Evolutionary conservation across 345 rosid species (phyloP).

Genomic region (Camelina sativa): DNA sequence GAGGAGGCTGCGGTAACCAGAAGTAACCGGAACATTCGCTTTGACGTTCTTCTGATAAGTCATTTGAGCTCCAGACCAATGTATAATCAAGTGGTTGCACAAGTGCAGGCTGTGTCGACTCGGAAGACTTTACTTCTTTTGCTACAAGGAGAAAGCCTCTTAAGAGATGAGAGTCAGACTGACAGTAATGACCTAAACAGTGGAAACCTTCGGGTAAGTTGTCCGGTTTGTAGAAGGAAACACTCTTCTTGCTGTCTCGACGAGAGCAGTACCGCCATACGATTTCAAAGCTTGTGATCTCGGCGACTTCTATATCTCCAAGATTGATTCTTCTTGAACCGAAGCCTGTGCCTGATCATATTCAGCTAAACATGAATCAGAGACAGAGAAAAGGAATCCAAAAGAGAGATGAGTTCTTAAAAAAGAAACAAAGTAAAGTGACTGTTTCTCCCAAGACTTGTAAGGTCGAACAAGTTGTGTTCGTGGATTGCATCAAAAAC

Average conservation of each 20-base stretch:
- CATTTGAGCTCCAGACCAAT: conserved; percentile 76
- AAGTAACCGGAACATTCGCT: conserved; percentile 62
- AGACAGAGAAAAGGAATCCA: background rate
- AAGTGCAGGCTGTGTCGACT: conserved; percentile 51
- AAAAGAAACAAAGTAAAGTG: background rate
- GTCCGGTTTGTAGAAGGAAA: conserved; percentile 69
- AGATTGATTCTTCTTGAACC: conserved; percentile 70
- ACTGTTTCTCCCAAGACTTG: background rate
- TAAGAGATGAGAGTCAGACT: conserved; percentile 55
- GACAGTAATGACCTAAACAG: conserved; percentile 77
- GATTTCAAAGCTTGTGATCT: conserved; percentile 58
- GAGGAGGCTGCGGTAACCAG: conserved; percentile 82
- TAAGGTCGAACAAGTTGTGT: background rate
- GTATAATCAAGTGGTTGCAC: conserved; percentile 68
- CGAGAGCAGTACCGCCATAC: conserved; percentile 60
- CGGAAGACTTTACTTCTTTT: conserved; percentile 35
- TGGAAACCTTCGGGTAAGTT: conserved; percentile 65
- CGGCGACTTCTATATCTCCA: conserved; percentile 69
- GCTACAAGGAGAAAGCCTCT: conserved; percentile 75
- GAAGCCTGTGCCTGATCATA: conserved; percentile 65
- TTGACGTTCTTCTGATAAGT: conserved; percentile 42
- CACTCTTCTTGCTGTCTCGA: conserved; percentile 45
- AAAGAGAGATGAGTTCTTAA: background rate
- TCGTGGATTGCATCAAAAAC: conserved; percentile 22
- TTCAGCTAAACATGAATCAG: background rate